Conservation (phyloP, 805 yeast species). For the Schwanniomyces vanrijiae region DNA sequence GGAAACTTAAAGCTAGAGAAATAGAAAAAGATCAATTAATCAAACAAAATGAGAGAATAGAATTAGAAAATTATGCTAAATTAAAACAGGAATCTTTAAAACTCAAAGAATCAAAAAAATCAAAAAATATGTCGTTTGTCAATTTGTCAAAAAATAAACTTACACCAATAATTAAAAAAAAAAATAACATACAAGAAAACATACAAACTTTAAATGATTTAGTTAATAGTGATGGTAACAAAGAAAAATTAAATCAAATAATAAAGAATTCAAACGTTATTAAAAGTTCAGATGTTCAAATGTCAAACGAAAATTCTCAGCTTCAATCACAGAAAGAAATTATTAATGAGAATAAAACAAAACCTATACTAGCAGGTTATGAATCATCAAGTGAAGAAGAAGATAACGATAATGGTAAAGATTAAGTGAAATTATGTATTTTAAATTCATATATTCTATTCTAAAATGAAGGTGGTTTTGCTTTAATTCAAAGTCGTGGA, state of each 20-base stretch:
- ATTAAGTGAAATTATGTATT: no score
- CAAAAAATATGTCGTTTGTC: not conserved
- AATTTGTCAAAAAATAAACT: not conserved
- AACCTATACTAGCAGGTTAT: not conserved
- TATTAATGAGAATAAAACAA: not conserved
- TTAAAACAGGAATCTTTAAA: slow-evolving; percentile 4
- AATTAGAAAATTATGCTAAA: slow-evolving; percentile 12
- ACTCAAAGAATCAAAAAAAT: not conserved
- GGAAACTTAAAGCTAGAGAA: slow-evolving; percentile 20
- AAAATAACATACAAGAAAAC: not conserved
- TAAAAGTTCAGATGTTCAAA: not conserved
- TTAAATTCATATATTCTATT: not conserved
- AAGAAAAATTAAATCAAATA: not conserved
- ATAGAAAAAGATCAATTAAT: slow-evolving; percentile 15
- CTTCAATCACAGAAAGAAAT: not conserved
- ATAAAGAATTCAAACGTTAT: not conserved
- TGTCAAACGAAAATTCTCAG: not conserved
- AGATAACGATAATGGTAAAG: no score
- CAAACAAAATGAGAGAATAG: slow-evolving; percentile 20
- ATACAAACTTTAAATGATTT: not conserved
- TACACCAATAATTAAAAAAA: not conserved
- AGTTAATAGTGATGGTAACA: not conserved
- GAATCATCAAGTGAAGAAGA: slow-evolving; percentile 5
- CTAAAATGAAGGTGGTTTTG: no score
- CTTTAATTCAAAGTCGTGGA: no score